Conservation (phyloP, 2,329 filamentous ascomycete genomes). For the Cytospora chrysosperma region DNA sequence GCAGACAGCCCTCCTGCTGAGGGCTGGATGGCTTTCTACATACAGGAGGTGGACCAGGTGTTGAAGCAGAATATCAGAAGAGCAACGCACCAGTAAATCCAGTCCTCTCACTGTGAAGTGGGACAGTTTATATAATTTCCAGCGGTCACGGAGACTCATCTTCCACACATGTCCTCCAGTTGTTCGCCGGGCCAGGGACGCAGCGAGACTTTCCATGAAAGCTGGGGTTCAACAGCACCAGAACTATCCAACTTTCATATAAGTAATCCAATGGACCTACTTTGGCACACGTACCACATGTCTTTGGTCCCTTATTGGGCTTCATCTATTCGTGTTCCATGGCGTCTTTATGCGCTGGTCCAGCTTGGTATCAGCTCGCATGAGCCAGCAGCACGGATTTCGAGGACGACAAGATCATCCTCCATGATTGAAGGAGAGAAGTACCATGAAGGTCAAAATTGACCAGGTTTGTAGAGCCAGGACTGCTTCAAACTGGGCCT, state of each 20-base stretch:
- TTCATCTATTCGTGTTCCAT: conserved; percentile 16
- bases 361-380: background rate
- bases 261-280: background rate
- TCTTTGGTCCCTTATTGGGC: conserved; percentile 44
- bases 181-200: conserved; percentile 42
- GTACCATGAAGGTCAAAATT: background rate
- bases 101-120: background rate
- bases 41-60: background rate
- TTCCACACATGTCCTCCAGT: conserved; percentile 47
- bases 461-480: background rate
- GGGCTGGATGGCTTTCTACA: too few relatives aligned
- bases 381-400: background rate
- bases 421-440: background rate
- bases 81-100: too few relatives aligned
- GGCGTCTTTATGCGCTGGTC: background rate
- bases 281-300: conserved; percentile 51
- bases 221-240: background rate
- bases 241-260: too few relatives aligned
- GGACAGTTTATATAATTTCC: background rate
- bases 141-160: conserved; percentile 35
- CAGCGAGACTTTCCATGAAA: conserved; percentile 48
- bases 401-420: background rate
- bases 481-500: background rate
- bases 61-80: background rate
- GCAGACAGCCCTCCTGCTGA: conserved; percentile 38